Base-by-base conservation (phyloP, 1,139 yeast genomes). In the Geotrichum candidum region DNA sequence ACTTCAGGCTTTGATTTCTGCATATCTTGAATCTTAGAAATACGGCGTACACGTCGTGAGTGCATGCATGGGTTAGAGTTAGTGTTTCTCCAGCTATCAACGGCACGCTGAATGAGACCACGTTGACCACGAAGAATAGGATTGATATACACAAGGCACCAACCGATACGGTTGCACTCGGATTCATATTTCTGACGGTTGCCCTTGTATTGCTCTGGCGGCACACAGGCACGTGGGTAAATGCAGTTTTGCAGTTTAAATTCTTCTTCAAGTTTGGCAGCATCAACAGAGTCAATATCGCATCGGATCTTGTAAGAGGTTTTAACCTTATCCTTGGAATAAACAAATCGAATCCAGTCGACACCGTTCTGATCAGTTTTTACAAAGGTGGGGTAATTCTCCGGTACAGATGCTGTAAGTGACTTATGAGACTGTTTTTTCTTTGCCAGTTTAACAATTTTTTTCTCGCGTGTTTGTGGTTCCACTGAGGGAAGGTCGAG, bases 61-160 rank as follows among this genome's bases (percentile, higher is more conserved):
- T 81, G 70, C 56, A 74, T 68, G 4, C 74, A 68, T n/a, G 75
- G 74, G 61, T 80, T 80, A 2, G 72, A 69, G 64, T 80, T 75
- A 2, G 80, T 75, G 68, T 79, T 79, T 65, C 83, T 72, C 81
- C 82, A 80, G 33, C 78, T 73, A 63, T 80, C 83, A 22, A 80
- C 83, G 0, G 83, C 83, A 50, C 83, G 73, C 66, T 80, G 83
- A 22, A 79, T 75, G 29, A 80, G 68, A 0, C 83, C 83, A 45
- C 82, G 73, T 55, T 77, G 77, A 56, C 70, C 70, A 31, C 77
- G 72, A 22, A 80, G 69, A 25, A 71, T 72, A 0, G 81, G 79
- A 65, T 80, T 80, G 45, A 74, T 68, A 67, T 70, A 73, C 4
- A 79, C 73, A 51, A 80, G 67, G 22, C 74, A 72, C 83, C 83